These are phyloP conservation scores for Exophiala sp. DNA, from an alignment of 2,329 filamentous ascomycete species.

Conservation along the genomic window DNA sequence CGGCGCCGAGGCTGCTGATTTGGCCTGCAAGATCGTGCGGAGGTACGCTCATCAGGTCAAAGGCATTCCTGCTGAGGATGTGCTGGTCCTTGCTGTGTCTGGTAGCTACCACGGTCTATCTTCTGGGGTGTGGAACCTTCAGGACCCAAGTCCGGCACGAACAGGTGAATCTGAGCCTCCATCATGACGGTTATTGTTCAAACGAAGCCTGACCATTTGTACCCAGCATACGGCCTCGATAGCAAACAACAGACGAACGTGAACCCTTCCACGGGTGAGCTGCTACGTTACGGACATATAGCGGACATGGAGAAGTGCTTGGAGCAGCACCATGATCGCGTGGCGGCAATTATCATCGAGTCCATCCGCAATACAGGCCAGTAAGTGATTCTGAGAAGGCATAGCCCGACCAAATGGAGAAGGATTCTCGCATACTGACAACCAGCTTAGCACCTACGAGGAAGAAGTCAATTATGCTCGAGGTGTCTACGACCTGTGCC, in stretches of 20 bases:
- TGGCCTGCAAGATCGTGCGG: constrained; percentile 85
- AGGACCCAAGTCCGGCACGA: constrained; percentile 62
- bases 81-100: constrained; percentile 70
- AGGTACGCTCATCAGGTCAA: constrained; percentile 98
- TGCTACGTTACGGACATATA: constrained; percentile 82
- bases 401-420: neutral
- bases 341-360: constrained; percentile 1
- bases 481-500: constrained; percentile 8
- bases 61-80: constrained; percentile 74
- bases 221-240: neutral
- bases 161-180: neutral
- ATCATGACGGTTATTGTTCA: neutral
- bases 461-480: neutral
- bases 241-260: constrained; percentile 21
- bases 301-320: constrained; percentile 51
- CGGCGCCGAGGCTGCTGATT: constrained; percentile 91
- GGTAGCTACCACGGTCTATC: constrained; percentile 84
- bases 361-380: neutral
- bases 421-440: neutral
- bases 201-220: neutral
- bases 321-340: neutral
- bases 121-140: neutral
- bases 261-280: constrained; percentile 69
- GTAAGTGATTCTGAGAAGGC: neutral
- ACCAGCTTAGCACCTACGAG: neutral